Base-by-base conservation (phyloP, 345 rosid species). In the Pseudoturritis turrita region DNA sequence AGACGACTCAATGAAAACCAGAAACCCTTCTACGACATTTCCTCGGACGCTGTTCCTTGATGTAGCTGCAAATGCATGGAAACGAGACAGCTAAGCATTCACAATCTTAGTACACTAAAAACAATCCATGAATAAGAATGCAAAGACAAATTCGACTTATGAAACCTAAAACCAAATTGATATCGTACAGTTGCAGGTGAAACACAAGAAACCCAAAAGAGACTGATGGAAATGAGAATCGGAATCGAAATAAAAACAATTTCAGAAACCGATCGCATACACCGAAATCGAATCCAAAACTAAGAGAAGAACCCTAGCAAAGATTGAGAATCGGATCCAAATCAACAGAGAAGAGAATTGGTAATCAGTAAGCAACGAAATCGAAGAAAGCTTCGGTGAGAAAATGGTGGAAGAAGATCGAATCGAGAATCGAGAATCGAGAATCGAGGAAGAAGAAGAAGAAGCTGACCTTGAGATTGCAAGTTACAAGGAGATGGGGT, bases 391-490 rank as follows among this genome's bases (percentile, higher is more conserved):
- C 2, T 1, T 10, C 3, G 26, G 12, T 15, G 50, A 54, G 28
- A 36, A 11, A 21, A 11, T 26, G 41, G 11, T 6, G 54, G 46
- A 28, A 31, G 2, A 44, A 7, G 50, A 59, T 22, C 14, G 65
- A 49, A n/a, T n/a, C 63, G 45, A 31, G 13, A 29, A 55, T 17
- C 2, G 63, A 18, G 3, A 10, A 33, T 7, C 10, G 8, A 8
- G 36, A 33, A 33, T 10, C n/a, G 56, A 51, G 5, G 61, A 15
- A 15, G 59, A 31, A 43, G 72, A 68, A 41, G 52, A 50, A 36
- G 75, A 62, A 63, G 60, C 65, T 37, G 45, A 73, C 77, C 66
- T 63, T 61, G 66, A 73, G 71, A 56, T 54, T 22, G 21, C 13
- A 28, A 54, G 70, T 10, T 13, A 29, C 19, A 19, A 51, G 41